These are phyloP conservation scores for Alloascoidea africana DNA, from an alignment of 805 yeast species.

Conservation along the genomic window DNA sequence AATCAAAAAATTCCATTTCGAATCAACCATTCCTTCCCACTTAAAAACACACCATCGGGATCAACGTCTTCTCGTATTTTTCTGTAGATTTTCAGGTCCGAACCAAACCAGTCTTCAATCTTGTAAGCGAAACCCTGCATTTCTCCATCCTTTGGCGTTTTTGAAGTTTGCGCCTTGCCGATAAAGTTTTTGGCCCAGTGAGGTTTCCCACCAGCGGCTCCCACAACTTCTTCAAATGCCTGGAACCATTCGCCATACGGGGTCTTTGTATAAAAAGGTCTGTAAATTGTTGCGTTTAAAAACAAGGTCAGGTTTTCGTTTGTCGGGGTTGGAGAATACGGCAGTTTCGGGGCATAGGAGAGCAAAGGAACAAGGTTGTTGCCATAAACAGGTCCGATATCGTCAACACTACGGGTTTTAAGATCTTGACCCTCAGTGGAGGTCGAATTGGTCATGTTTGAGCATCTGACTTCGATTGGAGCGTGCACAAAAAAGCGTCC, in stretches of 20 bases:
- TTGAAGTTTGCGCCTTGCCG: slow-evolving; percentile 28
- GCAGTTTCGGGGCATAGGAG: slow-evolving; percentile 63
- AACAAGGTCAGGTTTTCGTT: slow-evolving; percentile 73
- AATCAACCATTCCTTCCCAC: slow-evolving; percentile 66
- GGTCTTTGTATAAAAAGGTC: slow-evolving; percentile 75
- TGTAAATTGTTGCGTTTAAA: slow-evolving; percentile 87
- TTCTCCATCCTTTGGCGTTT: slow-evolving; percentile 34
- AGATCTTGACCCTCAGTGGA: slow-evolving; percentile 7
- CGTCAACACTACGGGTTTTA: slow-evolving; percentile 8
- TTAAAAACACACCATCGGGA: slow-evolving; percentile 69
- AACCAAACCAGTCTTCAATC: slow-evolving; percentile 70
- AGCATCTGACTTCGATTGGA: slow-evolving; percentile 88
- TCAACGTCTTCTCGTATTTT: slow-evolving; percentile 52
- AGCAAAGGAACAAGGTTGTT: slow-evolving; percentile 68
- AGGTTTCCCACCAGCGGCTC: slow-evolving; percentile 78
- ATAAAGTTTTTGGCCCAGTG: slow-evolving; percentile 97
- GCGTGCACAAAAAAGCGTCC: slow-evolving; percentile 80
- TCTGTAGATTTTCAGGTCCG: slow-evolving; percentile 46
- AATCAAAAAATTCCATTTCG: slow-evolving; percentile 77
- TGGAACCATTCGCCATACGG: slow-evolving; percentile 71
- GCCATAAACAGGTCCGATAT: slow-evolving; percentile 66
- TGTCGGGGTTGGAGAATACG: slow-evolving; percentile 32
- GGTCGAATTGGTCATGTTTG: slow-evolving; percentile 41
- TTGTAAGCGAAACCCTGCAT: slow-evolving; percentile 68
- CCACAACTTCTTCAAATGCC: slow-evolving; percentile 66